phyloP scores from a whole-genome alignment of 495 filamentous ascomycete species.

The Trypethelium eluteriae region DNA sequence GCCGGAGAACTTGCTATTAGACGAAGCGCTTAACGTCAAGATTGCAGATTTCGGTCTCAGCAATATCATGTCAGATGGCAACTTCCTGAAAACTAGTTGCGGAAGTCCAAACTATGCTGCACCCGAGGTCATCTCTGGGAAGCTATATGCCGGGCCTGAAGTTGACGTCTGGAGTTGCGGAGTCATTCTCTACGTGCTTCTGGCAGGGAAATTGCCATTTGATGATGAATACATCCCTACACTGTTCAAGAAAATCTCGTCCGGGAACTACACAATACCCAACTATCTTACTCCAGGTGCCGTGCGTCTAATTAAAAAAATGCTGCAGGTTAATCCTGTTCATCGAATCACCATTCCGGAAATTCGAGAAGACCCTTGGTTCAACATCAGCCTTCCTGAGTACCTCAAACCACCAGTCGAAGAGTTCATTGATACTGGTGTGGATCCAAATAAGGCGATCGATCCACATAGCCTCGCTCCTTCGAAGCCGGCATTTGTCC shows the following conservation, averaged over 20 bases:
- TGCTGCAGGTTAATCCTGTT: constrained; percentile 91
- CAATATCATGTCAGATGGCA: constrained; percentile 99
- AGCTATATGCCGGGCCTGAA: constrained; percentile 94
- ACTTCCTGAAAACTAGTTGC: constrained; percentile 97
- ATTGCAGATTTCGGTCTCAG: constrained; percentile 97
- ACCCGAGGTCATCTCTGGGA: constrained; percentile 94
- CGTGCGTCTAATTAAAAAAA: constrained; percentile 75
- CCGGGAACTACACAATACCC: constrained; percentile 82
- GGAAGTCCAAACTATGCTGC: constrained; percentile 97
- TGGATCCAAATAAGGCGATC: constrained; percentile 83
- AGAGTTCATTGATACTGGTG: constrained; percentile 86
- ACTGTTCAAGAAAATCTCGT: constrained; percentile 80
- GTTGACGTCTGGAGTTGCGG: constrained; percentile 99
- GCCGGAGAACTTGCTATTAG: constrained; percentile 91
- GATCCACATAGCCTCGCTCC: constrained; percentile 69
- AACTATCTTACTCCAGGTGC: constrained; percentile 80
- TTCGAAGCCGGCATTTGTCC: constrained; percentile 64
- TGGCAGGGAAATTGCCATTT: constrained; percentile 87
- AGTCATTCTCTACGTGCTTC: constrained; percentile 91
- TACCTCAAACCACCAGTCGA: constrained; percentile 88
- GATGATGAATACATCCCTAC: constrained; percentile 94
- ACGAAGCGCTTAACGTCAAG: constrained; percentile 92
- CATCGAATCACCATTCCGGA: constrained; percentile 88
- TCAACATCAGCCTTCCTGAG: constrained; percentile 70
- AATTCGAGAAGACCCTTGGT: constrained; percentile 93